These are phyloP conservation scores for Yarrowia sp. DNA, from an alignment of 805 yeast genomes.

Conservation along the genomic window DNA sequence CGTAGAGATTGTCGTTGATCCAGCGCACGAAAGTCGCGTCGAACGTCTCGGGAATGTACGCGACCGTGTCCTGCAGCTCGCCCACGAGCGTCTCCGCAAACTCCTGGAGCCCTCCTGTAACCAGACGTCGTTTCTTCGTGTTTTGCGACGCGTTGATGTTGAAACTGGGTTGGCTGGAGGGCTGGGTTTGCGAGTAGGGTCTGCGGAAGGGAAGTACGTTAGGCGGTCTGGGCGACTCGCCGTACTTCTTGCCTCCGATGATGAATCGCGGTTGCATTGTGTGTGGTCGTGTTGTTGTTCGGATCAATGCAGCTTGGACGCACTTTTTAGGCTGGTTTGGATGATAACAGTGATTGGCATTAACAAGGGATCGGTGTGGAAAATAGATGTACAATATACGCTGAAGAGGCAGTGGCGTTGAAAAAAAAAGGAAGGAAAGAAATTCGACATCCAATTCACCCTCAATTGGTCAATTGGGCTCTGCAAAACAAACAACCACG, in stretches of 20 bases:
- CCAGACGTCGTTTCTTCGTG: not conserved
- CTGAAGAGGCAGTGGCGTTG: too few species aligned
- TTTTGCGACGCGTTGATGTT: constrained; percentile 1
- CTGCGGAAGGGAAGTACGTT: constrained; percentile 6
- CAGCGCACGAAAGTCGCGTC: constrained; percentile 3
- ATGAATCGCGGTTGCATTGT: constrained; percentile 15
- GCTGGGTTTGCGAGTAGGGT: not conserved
- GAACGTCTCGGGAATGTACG: constrained; percentile 6
- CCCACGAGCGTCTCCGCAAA: constrained; percentile 19
- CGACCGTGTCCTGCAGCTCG: constrained; percentile 8
- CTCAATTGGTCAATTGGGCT: too few species aligned
- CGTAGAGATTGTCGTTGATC: constrained; percentile 1
- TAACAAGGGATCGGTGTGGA: too few species aligned
- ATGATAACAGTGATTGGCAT: too few species aligned
- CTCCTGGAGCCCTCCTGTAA: constrained; percentile 18
- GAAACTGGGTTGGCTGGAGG: not conserved
- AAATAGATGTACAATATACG: too few species aligned
- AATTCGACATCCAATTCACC: too few species aligned
- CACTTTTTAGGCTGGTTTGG: not conserved
- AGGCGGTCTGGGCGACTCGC: not conserved
- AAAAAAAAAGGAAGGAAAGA: too few species aligned
- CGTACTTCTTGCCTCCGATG: constrained; percentile 5
- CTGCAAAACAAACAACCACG: too few species aligned
- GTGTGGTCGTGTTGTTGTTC: not conserved
- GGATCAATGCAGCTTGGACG: not conserved